Base-by-base conservation (phyloP, 768 basidiomycete species). In the Tulasnella sp. region DNA sequence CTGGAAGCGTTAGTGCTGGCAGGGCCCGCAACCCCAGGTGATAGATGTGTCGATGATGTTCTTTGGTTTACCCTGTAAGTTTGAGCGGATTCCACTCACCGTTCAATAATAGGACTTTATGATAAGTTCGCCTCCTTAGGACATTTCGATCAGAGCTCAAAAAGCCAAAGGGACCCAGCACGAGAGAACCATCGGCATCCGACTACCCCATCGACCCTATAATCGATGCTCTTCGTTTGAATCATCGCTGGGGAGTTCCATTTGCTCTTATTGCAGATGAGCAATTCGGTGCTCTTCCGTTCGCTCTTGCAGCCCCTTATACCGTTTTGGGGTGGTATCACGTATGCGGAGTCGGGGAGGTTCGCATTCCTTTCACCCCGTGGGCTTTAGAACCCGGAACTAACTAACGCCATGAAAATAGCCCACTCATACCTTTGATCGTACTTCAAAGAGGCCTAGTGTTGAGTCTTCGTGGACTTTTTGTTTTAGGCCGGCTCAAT, bases 241-340 rank as follows among this genome's bases (percentile, higher is more conserved):
- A 67, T 13, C 29, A 67, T 15, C 26, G 26, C 26, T 67, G 61
- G 61, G 61, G 61, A 20, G 61, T 67, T 67, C 61, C 61, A 15
- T 67, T 67, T 32, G 61, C 61, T 29, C 61, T 67, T 5, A 67
- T 67, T 67, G 61, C 61, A 13, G 61, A 67, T 35, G 61, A 67
- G 11, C 5, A 35, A 29, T 67, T 67, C 61, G 61, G 61, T 15
- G 32, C 32, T 35, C 26, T 67, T 32, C 61, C 61, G 29, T 35
- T 35, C 32, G 16, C 61, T 32, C 61, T 67, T 3, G 13, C 11
- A 26, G 61, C 26, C 18, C 61, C 61, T 67, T 67, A 26, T 20
- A 67, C 61, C 13, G 32, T 67, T 67, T 35, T 67, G 26, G 61
- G 61, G 26, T 67, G 61, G 61, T 67, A 67, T 67, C 61, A 67